Evolutionary conservation across 805 yeast species (phyloP).

Genomic region (Lachancea cidri): DNA sequence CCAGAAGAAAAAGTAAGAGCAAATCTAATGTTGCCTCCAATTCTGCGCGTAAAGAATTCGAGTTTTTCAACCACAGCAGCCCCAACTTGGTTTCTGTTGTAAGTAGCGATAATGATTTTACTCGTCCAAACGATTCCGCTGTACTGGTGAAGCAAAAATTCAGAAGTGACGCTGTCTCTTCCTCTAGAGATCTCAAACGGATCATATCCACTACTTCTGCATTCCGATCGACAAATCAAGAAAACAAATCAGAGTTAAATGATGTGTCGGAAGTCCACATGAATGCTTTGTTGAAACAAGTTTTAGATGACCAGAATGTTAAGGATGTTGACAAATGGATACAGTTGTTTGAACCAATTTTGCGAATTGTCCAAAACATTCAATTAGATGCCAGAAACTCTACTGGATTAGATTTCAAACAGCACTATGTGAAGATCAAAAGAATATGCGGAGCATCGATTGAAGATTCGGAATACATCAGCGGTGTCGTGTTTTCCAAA

Average conservation of each 20-base stretch:
- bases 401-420: conserved; percentile 79
- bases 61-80: conserved; percentile 27
- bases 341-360: conserved; percentile 41
- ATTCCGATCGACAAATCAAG: conserved; percentile 9
- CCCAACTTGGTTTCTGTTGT: conserved; percentile 30
- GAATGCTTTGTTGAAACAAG: conserved; percentile 50
- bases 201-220: conserved; percentile 7
- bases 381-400: conserved; percentile 57
- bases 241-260: conserved; percentile 28
- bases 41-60: conserved; percentile 22
- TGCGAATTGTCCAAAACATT: conserved; percentile 52
- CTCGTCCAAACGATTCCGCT: conserved; percentile 4
- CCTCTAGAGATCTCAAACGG: conserved; percentile 7
- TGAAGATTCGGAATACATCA: conserved; percentile 53
- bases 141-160: conserved; percentile 3
- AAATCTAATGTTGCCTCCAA: conserved; percentile 33
- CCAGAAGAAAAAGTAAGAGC: conserved; percentile 50
- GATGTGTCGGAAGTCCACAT: conserved; percentile 41
- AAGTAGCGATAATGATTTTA: conserved; percentile 15
- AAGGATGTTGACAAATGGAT: conserved; percentile 55
- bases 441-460: conserved; percentile 72
- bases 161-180: conserved; percentile 8
- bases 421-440: conserved; percentile 75
- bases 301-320: conserved; percentile 54
- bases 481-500: conserved; percentile 83